Percentiles rank a stretch among this genome's conserved stretches.
phyloP scores from a whole-genome alignment of 2,329 filamentous ascomycete genomes.

The Trichoderma sp. region DNA sequence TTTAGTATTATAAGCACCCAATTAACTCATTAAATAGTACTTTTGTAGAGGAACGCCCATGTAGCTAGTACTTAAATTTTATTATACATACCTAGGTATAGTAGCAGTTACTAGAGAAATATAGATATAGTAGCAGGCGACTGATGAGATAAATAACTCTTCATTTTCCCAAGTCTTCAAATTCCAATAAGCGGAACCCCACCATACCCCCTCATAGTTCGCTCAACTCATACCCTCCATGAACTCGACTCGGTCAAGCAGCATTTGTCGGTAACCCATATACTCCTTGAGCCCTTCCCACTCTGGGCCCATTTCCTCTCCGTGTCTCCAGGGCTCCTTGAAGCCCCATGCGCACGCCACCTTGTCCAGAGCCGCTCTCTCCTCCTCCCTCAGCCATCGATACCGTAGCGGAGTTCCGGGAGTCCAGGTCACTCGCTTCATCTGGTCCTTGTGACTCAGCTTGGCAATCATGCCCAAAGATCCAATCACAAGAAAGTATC shows the following conservation, averaged over 20 bases:
- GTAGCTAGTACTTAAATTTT: no score
- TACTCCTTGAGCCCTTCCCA: slow-evolving; percentile 87
- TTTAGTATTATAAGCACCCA: no score
- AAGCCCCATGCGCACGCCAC: slow-evolving; percentile 92
- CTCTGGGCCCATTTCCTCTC: slow-evolving; percentile 87
- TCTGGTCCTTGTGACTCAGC: slow-evolving; percentile 89
- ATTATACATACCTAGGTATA: no score
- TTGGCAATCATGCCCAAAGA: slow-evolving; percentile 82
- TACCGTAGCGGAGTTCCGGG: slow-evolving; percentile 77
- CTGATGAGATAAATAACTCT: neutral
- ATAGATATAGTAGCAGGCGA: no score
- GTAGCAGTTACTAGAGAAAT: no score
- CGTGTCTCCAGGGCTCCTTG: slow-evolving; percentile 73
- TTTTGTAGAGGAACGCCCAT: no score
- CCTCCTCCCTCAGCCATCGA: slow-evolving; percentile 87
- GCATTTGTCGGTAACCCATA: slow-evolving; percentile 80
- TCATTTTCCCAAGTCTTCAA: neutral
- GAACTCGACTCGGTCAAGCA: slow-evolving; percentile 83
- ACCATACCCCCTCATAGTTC: neutral
- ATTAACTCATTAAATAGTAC: no score
- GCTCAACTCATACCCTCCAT: slow-evolving; percentile 79
- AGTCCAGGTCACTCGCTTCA: slow-evolving; percentile 90
- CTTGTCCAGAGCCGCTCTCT: slow-evolving; percentile 82
- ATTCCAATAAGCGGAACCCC: neutral
- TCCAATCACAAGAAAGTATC: slow-evolving; percentile 79